These are phyloP conservation scores for Sambucus nigra DNA, from an alignment of 129 eudicot genomes.

Conservation along the genomic window DNA sequence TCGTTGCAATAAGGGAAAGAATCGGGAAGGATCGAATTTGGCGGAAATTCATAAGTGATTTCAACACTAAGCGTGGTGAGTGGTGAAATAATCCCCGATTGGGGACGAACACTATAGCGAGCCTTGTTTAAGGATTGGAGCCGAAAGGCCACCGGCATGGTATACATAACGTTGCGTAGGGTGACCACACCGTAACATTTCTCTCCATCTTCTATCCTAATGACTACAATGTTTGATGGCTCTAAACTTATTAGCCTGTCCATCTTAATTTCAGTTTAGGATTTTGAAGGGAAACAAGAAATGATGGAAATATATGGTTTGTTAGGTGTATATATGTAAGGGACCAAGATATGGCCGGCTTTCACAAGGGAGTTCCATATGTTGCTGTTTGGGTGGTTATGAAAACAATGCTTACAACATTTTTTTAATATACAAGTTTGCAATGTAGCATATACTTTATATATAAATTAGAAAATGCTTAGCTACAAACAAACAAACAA, in stretches of 20 bases:
- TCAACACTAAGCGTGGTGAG: slow-evolving; percentile 35
- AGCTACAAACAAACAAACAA: no score
- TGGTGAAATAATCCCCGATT: slow-evolving; percentile 63
- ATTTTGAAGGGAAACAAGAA: slow-evolving; percentile 2
- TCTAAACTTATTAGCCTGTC: slow-evolving; percentile 69
- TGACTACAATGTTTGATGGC: slow-evolving; percentile 61
- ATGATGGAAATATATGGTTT: background rate
- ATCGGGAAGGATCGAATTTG: slow-evolving; percentile 29
- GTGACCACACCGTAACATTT: slow-evolving; percentile 55
- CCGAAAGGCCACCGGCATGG: slow-evolving; percentile 83
- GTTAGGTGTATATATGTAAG: slow-evolving; percentile 22
- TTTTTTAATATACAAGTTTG: no score
- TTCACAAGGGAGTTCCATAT: slow-evolving; percentile 33
- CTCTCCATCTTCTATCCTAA: slow-evolving; percentile 53
- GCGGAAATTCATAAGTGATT: slow-evolving; percentile 34
- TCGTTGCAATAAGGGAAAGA: slow-evolving; percentile 55
- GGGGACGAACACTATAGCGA: slow-evolving; percentile 49
- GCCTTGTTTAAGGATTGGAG: slow-evolving; percentile 45
- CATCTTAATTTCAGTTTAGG: slow-evolving; percentile 20
- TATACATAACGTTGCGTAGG: slow-evolving; percentile 71
- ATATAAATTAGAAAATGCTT: no score
- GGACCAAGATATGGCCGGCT: slow-evolving; percentile 39
- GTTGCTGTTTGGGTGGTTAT: slow-evolving; percentile 37
- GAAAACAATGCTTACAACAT: slow-evolving; percentile 45
- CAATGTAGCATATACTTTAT: no score